Evolutionary conservation across 192 early-diverging fungal species (phyloP), one percentile per base, ranked within the genome.

Genomic region (Coemansia sp.): DNA sequence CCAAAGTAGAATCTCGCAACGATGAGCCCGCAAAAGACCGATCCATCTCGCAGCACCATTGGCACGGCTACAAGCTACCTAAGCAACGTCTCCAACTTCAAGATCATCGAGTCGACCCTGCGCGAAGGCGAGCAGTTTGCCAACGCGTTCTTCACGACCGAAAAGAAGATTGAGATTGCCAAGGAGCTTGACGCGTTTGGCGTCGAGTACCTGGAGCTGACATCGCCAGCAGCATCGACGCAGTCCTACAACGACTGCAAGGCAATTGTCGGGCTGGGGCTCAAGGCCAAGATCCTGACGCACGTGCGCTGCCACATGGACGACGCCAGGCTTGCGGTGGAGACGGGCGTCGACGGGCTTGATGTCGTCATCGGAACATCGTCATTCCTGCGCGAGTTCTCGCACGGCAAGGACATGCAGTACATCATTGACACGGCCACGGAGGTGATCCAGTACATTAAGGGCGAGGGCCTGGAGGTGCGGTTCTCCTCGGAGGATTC

Each of bases 51-150:
- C 64, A 76, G 73, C 73, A 69, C 73, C 34, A 75, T 81, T n/a
- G 70, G 67, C 45, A 48, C 62, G 33, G 69, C 84, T 12, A 64
- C 88, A 44, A 89, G 92, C 71, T 88, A 88, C 46, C 83, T 94
- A 46, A 93, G 91, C 62, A 89, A 93, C 44, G 92, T 97, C 15
- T 85, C 85, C 64, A 94, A 96, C 84, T 98, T 95, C 67, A 89
- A 90, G 80, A 97, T 98, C 72, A 98, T 98, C 77, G 96, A 98
- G 65, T 95, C 94, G 2, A 98, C 96, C 15, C 80, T 98, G 62
- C 86, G 96, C 71, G 95, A 99, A 89, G 97, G 97, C 36, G 97
- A 99, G 83, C 97, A 99, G 84, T 99, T 99, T 84, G 95, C 94
- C 73, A 98, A 98, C 76, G 97, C 97, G 57, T 98, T 98, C 85